phyloP scores from a whole-genome alignment of 2,329 filamentous ascomycete genomes.

The Bertia moriformis region DNA sequence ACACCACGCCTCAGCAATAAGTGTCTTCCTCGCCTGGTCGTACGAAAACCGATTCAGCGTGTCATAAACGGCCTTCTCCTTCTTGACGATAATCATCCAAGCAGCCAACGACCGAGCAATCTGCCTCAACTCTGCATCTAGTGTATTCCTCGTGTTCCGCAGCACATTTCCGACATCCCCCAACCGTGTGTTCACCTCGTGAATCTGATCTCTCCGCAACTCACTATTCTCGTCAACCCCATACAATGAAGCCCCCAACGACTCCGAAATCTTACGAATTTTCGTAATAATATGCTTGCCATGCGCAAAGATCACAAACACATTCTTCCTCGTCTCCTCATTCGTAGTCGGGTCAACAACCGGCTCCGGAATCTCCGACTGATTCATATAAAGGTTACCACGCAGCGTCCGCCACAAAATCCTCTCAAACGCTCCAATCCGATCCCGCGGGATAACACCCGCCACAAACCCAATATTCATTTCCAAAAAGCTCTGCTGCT shows the following conservation, averaged over 20 bases:
- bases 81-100: slow-evolving; percentile 95
- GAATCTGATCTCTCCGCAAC: slow-evolving; percentile 83
- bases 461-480: slow-evolving; percentile 99
- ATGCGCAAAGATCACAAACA: slow-evolving; percentile 98
- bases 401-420: slow-evolving; percentile 95
- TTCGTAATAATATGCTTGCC: slow-evolving; percentile 97
- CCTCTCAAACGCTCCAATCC: slow-evolving; percentile 87
- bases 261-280: slow-evolving; percentile 98
- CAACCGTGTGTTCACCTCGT: slow-evolving; percentile 88
- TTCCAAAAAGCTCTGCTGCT: slow-evolving; percentile 80
- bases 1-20: slow-evolving; percentile 96
- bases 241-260: slow-evolving; percentile 88
- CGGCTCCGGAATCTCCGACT: slow-evolving; percentile 90
- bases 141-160: slow-evolving; percentile 83
- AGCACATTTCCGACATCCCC: slow-evolving; percentile 85
- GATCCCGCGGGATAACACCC: slow-evolving; percentile 83
- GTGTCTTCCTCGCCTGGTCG: slow-evolving; percentile 82
- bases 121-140: slow-evolving; percentile 83
- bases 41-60: slow-evolving; percentile 94
- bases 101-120: slow-evolving; percentile 84
- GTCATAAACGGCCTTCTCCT: slow-evolving; percentile 95
- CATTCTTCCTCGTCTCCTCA: slow-evolving; percentile 87
- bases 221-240: slow-evolving; percentile 96
- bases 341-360: slow-evolving; percentile 86
- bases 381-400: slow-evolving; percentile 99